These are phyloP conservation scores for Coemansia sp. DNA, from an alignment of 192 early-diverging fungal species.

Conservation along the genomic window DNA sequence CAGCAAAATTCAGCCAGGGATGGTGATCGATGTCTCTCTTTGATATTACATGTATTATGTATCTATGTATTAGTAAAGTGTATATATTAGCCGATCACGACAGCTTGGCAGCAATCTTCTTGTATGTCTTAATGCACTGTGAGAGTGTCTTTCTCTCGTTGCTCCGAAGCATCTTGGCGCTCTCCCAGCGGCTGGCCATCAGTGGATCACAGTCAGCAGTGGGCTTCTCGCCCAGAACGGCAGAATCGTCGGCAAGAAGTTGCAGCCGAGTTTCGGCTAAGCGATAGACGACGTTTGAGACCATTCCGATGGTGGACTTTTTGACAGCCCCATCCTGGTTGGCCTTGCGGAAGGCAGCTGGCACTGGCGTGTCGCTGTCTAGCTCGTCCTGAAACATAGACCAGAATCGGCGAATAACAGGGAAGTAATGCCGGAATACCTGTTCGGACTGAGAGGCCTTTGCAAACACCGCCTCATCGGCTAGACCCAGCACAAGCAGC, in stretches of 20 bases:
- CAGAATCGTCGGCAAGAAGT: conserved; percentile 18
- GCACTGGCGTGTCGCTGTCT: conserved; percentile 27
- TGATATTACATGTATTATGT: background rate
- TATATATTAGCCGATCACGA: background rate
- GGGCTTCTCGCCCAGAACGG: conserved; percentile 11
- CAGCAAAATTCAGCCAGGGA: background rate
- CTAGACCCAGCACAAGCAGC: conserved; percentile 22
- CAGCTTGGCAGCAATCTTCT: conserved; percentile 25
- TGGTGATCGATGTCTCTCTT: background rate
- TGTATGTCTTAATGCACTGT: conserved; percentile 36
- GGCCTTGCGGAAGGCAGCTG: conserved; percentile 37
- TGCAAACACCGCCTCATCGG: conserved; percentile 33
- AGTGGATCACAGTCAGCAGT: conserved; percentile 5
- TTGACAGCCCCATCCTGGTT: conserved; percentile 29
- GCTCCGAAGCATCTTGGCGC: conserved; percentile 28
- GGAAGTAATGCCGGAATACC: conserved; percentile 39
- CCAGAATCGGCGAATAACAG: conserved; percentile 39
- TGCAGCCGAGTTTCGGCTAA: conserved; percentile 29
- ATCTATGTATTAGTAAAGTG: background rate
- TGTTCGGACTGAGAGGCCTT: conserved; percentile 17
- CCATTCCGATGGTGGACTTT: conserved; percentile 18
- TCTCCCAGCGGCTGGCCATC: conserved; percentile 25
- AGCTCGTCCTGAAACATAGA: conserved; percentile 34
- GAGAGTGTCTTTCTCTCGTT: conserved; percentile 33
- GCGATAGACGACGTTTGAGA: conserved; percentile 16